Percentiles rank a stretch among this genome's conserved stretches.
Conservation (phyloP, 2,329 filamentous ascomycete genomes). For the Magnaporthiopsis incrustans region DNA sequence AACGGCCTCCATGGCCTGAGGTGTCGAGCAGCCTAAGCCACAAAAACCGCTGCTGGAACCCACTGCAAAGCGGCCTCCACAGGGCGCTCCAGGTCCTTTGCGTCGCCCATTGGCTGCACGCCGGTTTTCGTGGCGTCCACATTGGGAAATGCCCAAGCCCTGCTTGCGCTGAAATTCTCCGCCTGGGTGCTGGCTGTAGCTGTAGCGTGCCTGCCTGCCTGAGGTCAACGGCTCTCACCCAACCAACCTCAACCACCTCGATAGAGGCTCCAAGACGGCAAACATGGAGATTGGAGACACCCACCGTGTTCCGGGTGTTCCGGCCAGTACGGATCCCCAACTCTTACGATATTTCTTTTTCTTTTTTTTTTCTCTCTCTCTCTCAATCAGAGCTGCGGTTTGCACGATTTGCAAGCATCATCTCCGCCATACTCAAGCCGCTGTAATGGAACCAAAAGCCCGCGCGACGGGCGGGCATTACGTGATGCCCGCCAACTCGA, state of each 20-base stretch:
- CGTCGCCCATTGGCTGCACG: not conserved
- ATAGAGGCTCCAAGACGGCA: not conserved
- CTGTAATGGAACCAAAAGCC: too few species aligned
- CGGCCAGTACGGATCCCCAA: too few species aligned
- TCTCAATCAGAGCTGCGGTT: too few species aligned
- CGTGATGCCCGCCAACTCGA: not conserved
- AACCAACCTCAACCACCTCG: too few species aligned
- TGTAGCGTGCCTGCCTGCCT: not conserved
- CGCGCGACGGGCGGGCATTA: not conserved
- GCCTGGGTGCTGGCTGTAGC: too few species aligned
- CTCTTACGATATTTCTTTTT: too few species aligned
- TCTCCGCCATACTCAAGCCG: not conserved
- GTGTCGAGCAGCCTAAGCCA: not conserved
- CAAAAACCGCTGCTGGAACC: not conserved
- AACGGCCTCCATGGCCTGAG: not conserved
- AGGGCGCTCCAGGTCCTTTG: not conserved
- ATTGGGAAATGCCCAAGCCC: not conserved
- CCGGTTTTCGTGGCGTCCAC: not conserved
- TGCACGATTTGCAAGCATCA: not conserved
- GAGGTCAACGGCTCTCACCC: too few species aligned
- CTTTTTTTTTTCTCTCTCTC: too few species aligned
- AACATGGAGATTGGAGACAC: not conserved
- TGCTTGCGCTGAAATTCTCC: too few species aligned
- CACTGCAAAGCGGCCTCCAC: not conserved
- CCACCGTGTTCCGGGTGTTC: not conserved